These are phyloP conservation scores for Aspergillus egyptiacus DNA, from an alignment of 495 filamentous ascomycete genomes.

Conservation along the genomic window DNA sequence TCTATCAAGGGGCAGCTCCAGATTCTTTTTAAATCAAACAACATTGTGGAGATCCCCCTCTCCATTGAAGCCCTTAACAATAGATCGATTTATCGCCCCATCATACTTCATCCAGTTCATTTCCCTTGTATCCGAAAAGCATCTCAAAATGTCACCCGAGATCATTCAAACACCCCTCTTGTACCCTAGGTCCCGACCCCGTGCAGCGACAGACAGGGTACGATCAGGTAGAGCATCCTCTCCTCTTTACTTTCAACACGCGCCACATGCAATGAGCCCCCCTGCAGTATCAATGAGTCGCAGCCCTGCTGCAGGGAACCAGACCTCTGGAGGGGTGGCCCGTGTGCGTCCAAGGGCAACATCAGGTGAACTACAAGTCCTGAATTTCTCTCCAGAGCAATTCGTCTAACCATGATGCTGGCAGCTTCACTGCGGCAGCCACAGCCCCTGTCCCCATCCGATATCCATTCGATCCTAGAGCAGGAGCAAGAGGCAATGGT, in stretches of 20 bases:
- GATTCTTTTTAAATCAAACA: background rate
- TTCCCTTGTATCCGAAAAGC: background rate
- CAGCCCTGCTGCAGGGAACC: conserved; percentile 24
- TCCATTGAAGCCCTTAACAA: background rate
- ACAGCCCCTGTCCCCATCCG: conserved; percentile 75
- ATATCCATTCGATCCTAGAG: conserved; percentile 80
- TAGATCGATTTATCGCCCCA: background rate
- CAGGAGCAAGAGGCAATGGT: conserved; percentile 95
- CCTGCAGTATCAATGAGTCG: conserved; percentile 34
- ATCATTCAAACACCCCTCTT: conserved; percentile 55
- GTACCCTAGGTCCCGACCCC: conserved; percentile 36
- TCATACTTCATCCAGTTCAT: background rate
- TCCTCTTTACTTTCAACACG: conserved; percentile 40
- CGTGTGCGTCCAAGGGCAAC: conserved; percentile 53
- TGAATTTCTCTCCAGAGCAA: background rate
- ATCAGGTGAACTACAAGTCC: conserved; percentile 37
- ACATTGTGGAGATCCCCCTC: background rate
- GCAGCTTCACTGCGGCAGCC: conserved; percentile 70
- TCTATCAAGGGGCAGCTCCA: conserved; percentile 5
- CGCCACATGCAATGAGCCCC: conserved; percentile 45
- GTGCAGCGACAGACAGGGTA: conserved; percentile 47
- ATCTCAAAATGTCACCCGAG: conserved; percentile 51
- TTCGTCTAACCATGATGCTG: background rate
- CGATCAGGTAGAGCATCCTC: conserved; percentile 39
- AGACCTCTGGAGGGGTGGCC: conserved; percentile 34